A percentile compares a stretch with the other conserved stretches of the same genome.
Evolutionary conservation across 1,139 yeast species (phyloP).

Genomic region (Protomyces gravidus): DNA sequence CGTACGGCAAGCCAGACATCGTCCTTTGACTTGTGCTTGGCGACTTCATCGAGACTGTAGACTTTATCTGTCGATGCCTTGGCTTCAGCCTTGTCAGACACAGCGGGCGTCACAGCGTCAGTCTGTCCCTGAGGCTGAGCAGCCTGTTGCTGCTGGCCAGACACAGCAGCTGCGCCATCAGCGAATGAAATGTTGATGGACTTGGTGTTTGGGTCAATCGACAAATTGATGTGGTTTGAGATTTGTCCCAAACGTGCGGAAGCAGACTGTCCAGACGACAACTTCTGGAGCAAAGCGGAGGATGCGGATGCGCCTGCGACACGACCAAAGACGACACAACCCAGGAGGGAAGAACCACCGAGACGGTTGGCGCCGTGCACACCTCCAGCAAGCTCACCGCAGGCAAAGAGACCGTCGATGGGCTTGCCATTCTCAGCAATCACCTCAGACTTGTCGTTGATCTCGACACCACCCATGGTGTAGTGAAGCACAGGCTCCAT

Average conservation of each 20-base stretch:
- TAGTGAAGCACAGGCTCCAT: conserved; percentile 77
- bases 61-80: conserved; percentile 37
- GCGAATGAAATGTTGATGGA: neutral
- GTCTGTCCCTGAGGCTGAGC: conserved; percentile 3
- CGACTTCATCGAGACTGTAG: conserved; percentile 47
- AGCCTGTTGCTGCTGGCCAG: neutral
- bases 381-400: conserved; percentile 80
- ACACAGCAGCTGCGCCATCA: conserved; percentile 2
- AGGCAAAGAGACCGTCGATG: conserved; percentile 63
- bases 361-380: conserved; percentile 73
- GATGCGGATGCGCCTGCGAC: conserved; percentile 49
- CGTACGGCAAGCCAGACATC: conserved; percentile 59
- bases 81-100: conserved; percentile 35
- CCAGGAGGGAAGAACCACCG: conserved; percentile 71
- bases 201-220: conserved; percentile 15
- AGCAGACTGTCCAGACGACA: conserved; percentile 16
- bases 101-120: conserved; percentile 13
- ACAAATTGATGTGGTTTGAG: conserved; percentile 13
- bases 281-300: conserved; percentile 6
- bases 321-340: conserved; percentile 77
- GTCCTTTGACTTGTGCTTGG: conserved; percentile 58
- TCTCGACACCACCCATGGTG: conserved; percentile 81
- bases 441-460: conserved; percentile 57
- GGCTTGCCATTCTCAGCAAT: conserved; percentile 44
- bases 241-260: conserved; percentile 25